These are phyloP conservation scores for Thymus mandschuricus DNA, from an alignment of 257 asterid species.

Conservation along the genomic window DNA sequence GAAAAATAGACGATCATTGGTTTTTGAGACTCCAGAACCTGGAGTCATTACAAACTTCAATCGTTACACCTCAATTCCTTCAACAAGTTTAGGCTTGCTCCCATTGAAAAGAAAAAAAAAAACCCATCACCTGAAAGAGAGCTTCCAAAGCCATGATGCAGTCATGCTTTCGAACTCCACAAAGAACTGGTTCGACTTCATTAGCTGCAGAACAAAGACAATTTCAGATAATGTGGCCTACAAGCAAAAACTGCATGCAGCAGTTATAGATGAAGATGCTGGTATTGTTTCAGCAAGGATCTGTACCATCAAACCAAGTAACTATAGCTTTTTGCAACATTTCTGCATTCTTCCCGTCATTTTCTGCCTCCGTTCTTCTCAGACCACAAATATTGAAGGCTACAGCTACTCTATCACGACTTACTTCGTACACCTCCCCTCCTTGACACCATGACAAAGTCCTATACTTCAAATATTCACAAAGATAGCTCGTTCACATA, in stretches of 20 bases:
- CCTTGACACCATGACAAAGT: constrained; percentile 54
- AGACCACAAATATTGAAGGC: constrained; percentile 44
- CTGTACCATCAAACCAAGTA: constrained; percentile 60
- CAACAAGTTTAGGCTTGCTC: background rate
- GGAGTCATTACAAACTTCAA: background rate
- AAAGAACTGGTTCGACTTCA: constrained; percentile 51
- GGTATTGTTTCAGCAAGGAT: too few relatives aligned
- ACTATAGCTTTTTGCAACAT: constrained; percentile 38
- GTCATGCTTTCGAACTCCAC: constrained; percentile 57
- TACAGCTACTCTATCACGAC: constrained; percentile 60
- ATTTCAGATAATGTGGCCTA: too few relatives aligned
- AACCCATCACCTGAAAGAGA: constrained; percentile 28
- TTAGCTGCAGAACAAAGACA: constrained; percentile 37
- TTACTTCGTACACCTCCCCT: constrained; percentile 70
- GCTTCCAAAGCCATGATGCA: constrained; percentile 30
- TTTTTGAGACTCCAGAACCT: constrained; percentile 55
- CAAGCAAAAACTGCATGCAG: too few relatives aligned
- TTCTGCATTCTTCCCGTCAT: constrained; percentile 39
- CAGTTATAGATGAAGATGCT: too few relatives aligned
- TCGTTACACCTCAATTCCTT: background rate
- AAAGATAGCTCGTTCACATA: background rate
- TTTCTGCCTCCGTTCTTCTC: constrained; percentile 26
- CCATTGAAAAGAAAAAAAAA: constrained; percentile 2
- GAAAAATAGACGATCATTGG: constrained; percentile 68
- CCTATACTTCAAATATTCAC: constrained; percentile 14